phyloP scores from a whole-genome alignment of 441 rosid genomes.

The Syzygium syzygioides region DNA sequence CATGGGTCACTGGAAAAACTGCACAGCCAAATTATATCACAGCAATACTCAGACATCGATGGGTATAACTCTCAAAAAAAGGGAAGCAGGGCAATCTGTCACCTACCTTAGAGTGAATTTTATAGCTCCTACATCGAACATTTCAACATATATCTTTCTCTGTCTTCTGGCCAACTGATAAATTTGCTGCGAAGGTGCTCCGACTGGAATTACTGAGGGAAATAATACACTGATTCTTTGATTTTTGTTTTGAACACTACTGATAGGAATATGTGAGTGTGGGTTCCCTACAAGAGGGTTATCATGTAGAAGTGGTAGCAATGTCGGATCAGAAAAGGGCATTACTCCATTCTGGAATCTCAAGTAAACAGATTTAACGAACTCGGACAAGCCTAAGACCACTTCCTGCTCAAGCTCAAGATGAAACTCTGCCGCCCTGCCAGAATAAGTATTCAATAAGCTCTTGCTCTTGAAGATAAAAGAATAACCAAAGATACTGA shows the following conservation, averaged over 20 bases:
- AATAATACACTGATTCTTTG: slow-evolving; percentile 32
- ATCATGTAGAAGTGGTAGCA: slow-evolving; percentile 32
- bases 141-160: slow-evolving; percentile 82
- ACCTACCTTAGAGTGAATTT: slow-evolving; percentile 75
- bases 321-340: slow-evolving; percentile 49
- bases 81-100: neutral
- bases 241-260: slow-evolving; percentile 30
- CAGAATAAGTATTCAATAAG: slow-evolving; percentile 26
- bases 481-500: neutral
- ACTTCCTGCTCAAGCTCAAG: slow-evolving; percentile 95
- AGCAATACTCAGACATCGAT: neutral
- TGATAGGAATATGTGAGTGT: neutral
- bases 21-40: slow-evolving; percentile 18
- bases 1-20: slow-evolving; percentile 98
- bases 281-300: slow-evolving; percentile 24
- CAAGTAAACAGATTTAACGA: slow-evolving; percentile 55
- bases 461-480: slow-evolving; percentile 1
- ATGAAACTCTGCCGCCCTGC: slow-evolving; percentile 75
- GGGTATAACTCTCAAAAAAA: slow-evolving; percentile 6
- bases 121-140: slow-evolving; percentile 73
- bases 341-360: slow-evolving; percentile 50
- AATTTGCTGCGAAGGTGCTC: slow-evolving; percentile 98
- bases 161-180: slow-evolving; percentile 78
- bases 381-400: slow-evolving; percentile 62
- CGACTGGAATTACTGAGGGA: slow-evolving; percentile 81